Evolutionary conservation across 116 monocot species (phyloP), one percentile per base, ranked within the genome.

Genomic region (Thalassia testudinum): DNA sequence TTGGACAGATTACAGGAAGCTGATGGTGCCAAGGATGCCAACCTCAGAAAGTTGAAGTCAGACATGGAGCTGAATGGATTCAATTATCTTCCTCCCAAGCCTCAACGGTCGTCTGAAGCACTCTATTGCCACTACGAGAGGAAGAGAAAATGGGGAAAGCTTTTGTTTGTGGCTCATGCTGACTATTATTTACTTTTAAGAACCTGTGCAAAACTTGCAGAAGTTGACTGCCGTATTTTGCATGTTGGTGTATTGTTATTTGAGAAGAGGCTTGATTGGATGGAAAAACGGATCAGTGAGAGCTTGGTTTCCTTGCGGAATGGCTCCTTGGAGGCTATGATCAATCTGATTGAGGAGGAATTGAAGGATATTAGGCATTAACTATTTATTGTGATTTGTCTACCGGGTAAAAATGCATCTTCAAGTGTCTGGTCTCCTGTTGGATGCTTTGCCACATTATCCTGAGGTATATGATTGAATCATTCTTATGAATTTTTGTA

Each of bases 181-280:
- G 86, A 86, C 64, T 86, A 86, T 42, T 86, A 78, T 37, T 58
- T 81, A 50, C 48, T 86, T 24, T 66, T 86, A 43, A 65, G 81
- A 37, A 54, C 78, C 37, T 81, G 72, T 54, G 78, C 86, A 40
- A 77, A 61, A 72, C 66, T 81, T 29, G 81, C 70, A 37, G 43
- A 67, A 56, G 61, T 78, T 50, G 78, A 78, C 52, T 43, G 63
- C 43, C 61, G 66, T 22, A 54, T 66, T 43, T 48, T 78, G 72
- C 86, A 86, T 63, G 13, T 57, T 10, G 62, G 74, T 47, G 74
- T 76, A 1, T 30, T 74, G 26, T 74, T 62, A 58, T 52, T 86
- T 47, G 86, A 86, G 67, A 74, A 66, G 15, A 68, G 61, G 34
- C 74, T 86, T 56, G 49, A 38, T 20, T 86, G 77, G 77, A 68